These are phyloP conservation scores for Skeletonema marinoi DNA, from an alignment of 108 stramenopile species.

Conservation along the genomic window DNA sequence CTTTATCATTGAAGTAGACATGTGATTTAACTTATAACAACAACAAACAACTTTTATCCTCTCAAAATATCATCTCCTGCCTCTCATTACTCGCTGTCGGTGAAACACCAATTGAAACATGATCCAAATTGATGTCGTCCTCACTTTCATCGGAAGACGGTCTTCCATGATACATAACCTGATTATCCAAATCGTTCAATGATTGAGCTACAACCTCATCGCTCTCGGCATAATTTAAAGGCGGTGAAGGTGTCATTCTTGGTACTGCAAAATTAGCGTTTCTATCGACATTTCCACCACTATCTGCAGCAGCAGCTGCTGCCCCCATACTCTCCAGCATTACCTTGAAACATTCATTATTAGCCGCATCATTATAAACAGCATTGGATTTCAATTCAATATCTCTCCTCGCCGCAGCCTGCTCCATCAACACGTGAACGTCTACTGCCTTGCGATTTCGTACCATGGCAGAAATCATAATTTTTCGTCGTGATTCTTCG, in stretches of 20 bases:
- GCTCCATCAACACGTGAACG: conserved; percentile 73
- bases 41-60: neutral
- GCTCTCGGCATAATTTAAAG: neutral
- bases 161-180: neutral
- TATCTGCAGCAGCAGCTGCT: neutral
- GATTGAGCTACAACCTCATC: neutral
- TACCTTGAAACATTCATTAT: conserved; percentile 38
- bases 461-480: conserved; percentile 77
- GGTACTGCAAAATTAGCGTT: neutral
- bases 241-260: neutral
- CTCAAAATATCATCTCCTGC: conserved; percentile 1
- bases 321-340: conserved; percentile 3
- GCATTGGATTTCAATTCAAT: conserved; percentile 44
- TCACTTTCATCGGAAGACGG: neutral
- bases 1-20: no score
- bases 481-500: conserved; percentile 80
- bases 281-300: neutral
- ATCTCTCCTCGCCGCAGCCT: conserved; percentile 62
- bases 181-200: neutral
- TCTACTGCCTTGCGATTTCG: conserved; percentile 77
- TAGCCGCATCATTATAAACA: conserved; percentile 35
- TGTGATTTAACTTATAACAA: no score
- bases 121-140: neutral
- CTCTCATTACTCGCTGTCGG: neutral
- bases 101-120: neutral